Evolutionary conservation across 495 filamentous ascomycete genomes (phyloP).

Genomic region (Penicillium pancosmium): DNA sequence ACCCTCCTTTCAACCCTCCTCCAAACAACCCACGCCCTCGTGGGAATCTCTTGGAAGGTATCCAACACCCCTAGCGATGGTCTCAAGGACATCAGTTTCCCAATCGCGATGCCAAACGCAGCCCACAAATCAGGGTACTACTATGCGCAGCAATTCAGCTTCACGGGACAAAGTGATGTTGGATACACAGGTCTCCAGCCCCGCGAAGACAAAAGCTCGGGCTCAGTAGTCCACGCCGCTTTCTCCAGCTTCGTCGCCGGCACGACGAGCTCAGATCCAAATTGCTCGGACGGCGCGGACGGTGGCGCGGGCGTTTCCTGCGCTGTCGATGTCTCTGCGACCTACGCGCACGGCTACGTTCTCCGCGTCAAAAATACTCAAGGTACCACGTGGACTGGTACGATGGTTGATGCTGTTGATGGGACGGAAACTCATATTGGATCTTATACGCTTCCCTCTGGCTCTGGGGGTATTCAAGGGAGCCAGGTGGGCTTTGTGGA

Average conservation of each 20-base stretch:
- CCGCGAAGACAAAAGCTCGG: slow-evolving; percentile 12
- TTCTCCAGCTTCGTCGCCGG: slow-evolving; percentile 36
- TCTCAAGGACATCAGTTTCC: slow-evolving; percentile 31
- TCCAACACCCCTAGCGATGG: slow-evolving; percentile 15
- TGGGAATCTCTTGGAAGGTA: slow-evolving; percentile 26
- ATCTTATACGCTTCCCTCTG: slow-evolving; percentile 27
- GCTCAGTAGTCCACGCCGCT: slow-evolving; percentile 29
- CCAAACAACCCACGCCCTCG: slow-evolving; percentile 20
- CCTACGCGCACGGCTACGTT: slow-evolving; percentile 22
- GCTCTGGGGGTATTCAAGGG: slow-evolving; percentile 20
- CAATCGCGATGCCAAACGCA: slow-evolving; percentile 29
- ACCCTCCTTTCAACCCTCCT: slow-evolving; percentile 17
- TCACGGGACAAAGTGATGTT: slow-evolving; percentile 21
- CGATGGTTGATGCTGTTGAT: slow-evolving; percentile 26
- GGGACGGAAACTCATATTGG: slow-evolving; percentile 26
- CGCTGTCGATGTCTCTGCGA: slow-evolving; percentile 21
- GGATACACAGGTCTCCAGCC: slow-evolving; percentile 38
- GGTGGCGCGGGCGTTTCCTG: slow-evolving; percentile 34
- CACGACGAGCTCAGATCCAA: slow-evolving; percentile 19
- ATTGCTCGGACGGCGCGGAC: slow-evolving; percentile 33
- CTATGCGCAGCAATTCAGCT: slow-evolving; percentile 33
- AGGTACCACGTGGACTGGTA: slow-evolving; percentile 32
- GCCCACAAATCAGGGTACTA: slow-evolving; percentile 29
- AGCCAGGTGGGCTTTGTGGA: slow-evolving; percentile 32
- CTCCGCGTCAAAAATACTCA: slow-evolving; percentile 26